Percentiles rank a stretch among this genome's conserved stretches.
phyloP scores from a whole-genome alignment of 345 rosid genomes.

The Trapa bicornis region DNA sequence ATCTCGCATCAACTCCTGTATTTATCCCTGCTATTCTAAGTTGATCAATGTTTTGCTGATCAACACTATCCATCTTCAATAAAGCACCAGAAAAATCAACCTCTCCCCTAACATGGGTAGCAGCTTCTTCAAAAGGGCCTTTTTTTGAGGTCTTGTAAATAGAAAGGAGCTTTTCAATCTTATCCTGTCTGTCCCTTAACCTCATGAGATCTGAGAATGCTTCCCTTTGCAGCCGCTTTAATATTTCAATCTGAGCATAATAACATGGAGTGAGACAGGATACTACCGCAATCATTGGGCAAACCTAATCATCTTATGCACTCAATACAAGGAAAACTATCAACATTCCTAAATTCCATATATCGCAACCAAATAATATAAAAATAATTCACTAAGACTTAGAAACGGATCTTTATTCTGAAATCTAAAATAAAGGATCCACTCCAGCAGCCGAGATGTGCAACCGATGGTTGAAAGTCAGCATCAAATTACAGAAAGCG shows the following conservation, averaged over 20 bases:
- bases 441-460: neutral
- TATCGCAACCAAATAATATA: neutral
- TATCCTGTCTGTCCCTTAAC: slow-evolving; percentile 79
- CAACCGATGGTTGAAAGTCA: neutral
- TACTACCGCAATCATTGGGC: neutral
- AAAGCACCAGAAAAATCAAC: slow-evolving; percentile 57
- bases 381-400: neutral
- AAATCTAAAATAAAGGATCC: neutral
- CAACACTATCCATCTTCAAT: slow-evolving; percentile 36
- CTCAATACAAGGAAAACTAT: neutral
- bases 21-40: slow-evolving; percentile 39
- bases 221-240: slow-evolving; percentile 83
- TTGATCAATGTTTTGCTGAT: slow-evolving; percentile 30
- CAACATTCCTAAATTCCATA: neutral
- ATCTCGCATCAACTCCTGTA: slow-evolving; percentile 52
- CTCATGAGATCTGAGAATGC: slow-evolving; percentile 60
- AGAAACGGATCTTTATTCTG: neutral
- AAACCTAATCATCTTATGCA: neutral
- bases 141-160: slow-evolving; percentile 35
- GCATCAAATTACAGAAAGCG: neutral
- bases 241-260: slow-evolving; percentile 60
- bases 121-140: slow-evolving; percentile 48
- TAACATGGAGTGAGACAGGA: neutral
- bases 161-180: slow-evolving; percentile 53
- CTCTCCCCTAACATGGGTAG: slow-evolving; percentile 55